Evolutionary conservation across 1,139 yeast genomes (phyloP).

Genomic region (Kodamaea plutei): DNA sequence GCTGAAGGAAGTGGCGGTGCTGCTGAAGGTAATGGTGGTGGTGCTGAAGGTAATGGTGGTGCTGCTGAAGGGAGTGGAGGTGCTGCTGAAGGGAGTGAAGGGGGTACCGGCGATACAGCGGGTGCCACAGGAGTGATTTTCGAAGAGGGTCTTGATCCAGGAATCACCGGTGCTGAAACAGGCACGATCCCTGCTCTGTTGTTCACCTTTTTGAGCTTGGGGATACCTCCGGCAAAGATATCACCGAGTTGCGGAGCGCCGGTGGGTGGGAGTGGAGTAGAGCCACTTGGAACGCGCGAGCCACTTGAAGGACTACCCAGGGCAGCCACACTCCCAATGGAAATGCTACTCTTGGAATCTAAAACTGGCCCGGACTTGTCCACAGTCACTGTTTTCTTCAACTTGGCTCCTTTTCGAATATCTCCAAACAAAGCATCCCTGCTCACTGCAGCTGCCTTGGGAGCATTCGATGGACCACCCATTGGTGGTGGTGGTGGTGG

Average conservation of each 20-base stretch:
- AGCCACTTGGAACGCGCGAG: conserved; percentile 9
- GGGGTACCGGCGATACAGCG: conserved; percentile 16
- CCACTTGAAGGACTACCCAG: conserved; percentile 10
- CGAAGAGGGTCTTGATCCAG: conserved; percentile 17
- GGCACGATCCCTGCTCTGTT: conserved; percentile 44
- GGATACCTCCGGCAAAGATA: conserved; percentile 82
- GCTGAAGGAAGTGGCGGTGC: conserved; percentile 12
- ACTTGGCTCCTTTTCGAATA: conserved; percentile 70
- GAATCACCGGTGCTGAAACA: conserved; percentile 33
- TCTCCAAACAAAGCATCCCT: conserved; percentile 84
- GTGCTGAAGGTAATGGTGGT: conserved; percentile 7
- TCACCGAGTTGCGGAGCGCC: conserved; percentile 67
- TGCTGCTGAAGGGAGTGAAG: conserved; percentile 25
- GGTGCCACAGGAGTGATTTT: no score
- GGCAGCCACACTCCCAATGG: conserved; percentile 16
- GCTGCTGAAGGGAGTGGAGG: conserved; percentile 24
- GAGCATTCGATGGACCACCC: conserved; percentile 11
- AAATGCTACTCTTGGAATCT: conserved; percentile 26
- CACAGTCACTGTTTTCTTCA: conserved; percentile 65
- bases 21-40: conserved; percentile 8
- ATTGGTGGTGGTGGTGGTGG: conserved; percentile 16
- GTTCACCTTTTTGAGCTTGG: conserved; percentile 63
- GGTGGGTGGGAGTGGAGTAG: conserved; percentile 19
- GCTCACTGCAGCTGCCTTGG: conserved; percentile 42
- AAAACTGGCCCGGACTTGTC: conserved; percentile 45